Percentiles rank a stretch among this genome's conserved stretches.
These are phyloP conservation scores for Wickerhamia fluorescens DNA, from an alignment of 805 yeast genomes.

Conservation along the genomic window DNA sequence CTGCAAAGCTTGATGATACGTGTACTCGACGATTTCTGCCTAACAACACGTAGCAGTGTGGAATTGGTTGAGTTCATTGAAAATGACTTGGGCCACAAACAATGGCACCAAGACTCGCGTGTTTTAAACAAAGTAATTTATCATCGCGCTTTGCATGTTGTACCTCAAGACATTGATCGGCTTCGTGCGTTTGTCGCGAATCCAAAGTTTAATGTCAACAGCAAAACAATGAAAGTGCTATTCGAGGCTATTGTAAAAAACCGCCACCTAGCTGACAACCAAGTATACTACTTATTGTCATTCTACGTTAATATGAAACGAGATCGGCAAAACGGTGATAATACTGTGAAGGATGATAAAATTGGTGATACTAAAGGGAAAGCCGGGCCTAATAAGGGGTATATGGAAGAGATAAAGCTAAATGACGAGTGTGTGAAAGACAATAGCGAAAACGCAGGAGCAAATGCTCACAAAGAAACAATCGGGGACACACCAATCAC, in stretches of 20 bases:
- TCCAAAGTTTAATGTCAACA: slow-evolving; percentile 3
- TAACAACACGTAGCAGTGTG: slow-evolving; percentile 17
- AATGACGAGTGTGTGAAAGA: too few relatives aligned
- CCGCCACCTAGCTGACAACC: slow-evolving; percentile 1
- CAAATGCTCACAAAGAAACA: slow-evolving; percentile 2
- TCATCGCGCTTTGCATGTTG: slow-evolving; percentile 4
- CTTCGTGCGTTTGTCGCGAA: too few relatives aligned
- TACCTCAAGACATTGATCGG: slow-evolving; percentile 3
- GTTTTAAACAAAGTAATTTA: slow-evolving; percentile 22
- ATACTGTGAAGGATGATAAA: slow-evolving; percentile 3
- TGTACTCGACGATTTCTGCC: slow-evolving; percentile 29
- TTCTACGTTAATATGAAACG: slow-evolving; percentile 3
- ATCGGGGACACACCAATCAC: too few relatives aligned
- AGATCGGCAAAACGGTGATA: background rate
- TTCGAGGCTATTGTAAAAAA: too few relatives aligned
- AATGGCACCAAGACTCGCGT: slow-evolving; percentile 24
- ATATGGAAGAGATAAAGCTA: too few relatives aligned
- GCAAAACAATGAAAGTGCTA: slow-evolving; percentile 4
- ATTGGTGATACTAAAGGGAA: background rate
- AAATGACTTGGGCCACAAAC: slow-evolving; percentile 18
- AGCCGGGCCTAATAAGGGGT: background rate
- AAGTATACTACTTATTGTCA: slow-evolving; percentile 3
- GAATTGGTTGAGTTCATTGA: slow-evolving; percentile 30
- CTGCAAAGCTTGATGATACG: slow-evolving; percentile 21
- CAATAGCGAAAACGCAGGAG: too few relatives aligned